Percentiles rank a stretch among this genome's conserved stretches.
phyloP scores from a whole-genome alignment of 2,329 filamentous ascomycete genomes.

The Neoarthrinium moseri region DNA sequence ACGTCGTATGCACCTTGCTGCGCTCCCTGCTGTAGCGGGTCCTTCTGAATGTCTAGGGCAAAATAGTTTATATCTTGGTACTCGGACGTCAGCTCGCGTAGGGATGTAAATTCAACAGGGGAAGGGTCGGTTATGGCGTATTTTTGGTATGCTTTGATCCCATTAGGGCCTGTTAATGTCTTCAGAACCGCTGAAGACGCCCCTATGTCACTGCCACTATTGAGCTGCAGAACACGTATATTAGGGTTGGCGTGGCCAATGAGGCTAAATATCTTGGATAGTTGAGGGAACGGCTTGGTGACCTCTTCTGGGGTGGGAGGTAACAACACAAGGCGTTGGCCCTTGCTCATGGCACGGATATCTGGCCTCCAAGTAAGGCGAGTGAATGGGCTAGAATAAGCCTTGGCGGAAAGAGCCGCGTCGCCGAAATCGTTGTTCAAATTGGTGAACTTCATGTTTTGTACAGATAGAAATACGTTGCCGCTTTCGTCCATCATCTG shows the following conservation, averaged over 20 bases:
- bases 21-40: too few relatives aligned
- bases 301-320: constrained; percentile 16
- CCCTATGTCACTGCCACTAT: constrained; percentile 7
- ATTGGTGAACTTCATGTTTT: constrained; percentile 13
- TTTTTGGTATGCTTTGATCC: constrained; percentile 10
- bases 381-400: constrained; percentile 17
- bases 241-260: constrained; percentile 12
- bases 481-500: constrained; percentile 13
- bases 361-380: constrained; percentile 20
- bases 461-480: constrained; percentile 4
- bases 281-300: constrained; percentile 2
- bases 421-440: too few relatives aligned
- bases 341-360: constrained; percentile 15
- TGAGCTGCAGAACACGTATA: constrained; percentile 9
- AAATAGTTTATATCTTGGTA: constrained; percentile 13
- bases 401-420: too few relatives aligned
- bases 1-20: not conserved
- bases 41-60: constrained; percentile 9
- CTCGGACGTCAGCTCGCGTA: constrained; percentile 6
- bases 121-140: constrained; percentile 17
- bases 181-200: constrained; percentile 8
- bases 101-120: constrained; percentile 8
- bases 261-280: constrained; percentile 4
- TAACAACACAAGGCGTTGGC: constrained; percentile 13
- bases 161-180: constrained; percentile 1